Percentiles rank a stretch among this genome's conserved stretches.
phyloP scores from a whole-genome alignment of 352 stramenopile genomes.

The Elongisporangium prolatum region DNA sequence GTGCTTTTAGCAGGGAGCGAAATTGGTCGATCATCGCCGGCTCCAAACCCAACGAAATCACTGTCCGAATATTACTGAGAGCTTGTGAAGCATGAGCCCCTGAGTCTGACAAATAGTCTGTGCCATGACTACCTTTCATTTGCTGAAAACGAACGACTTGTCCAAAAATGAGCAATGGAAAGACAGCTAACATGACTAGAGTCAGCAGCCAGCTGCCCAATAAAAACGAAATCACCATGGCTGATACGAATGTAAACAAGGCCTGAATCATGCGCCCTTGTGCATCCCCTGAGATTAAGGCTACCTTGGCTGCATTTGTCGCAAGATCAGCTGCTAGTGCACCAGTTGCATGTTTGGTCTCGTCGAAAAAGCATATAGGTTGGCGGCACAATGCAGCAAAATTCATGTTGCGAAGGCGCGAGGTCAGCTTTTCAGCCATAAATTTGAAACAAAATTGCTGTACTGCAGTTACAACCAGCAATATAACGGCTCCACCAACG shows the following conservation, averaged over 20 bases:
- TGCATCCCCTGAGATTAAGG: constrained; percentile 27
- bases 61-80: constrained; percentile 31
- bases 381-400: constrained; percentile 45
- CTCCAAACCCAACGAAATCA: constrained; percentile 32
- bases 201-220: constrained; percentile 52
- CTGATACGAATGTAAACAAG: constrained; percentile 28
- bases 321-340: constrained; percentile 47
- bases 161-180: constrained; percentile 54
- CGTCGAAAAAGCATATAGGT: constrained; percentile 69
- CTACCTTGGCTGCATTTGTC: constrained; percentile 43
- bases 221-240: constrained; percentile 35
- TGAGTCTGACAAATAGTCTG: constrained; percentile 23
- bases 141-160: constrained; percentile 23
- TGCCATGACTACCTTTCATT: constrained; percentile 11
- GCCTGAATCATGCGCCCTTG: constrained; percentile 45
- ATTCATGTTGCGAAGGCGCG: constrained; percentile 36
- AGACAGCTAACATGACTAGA: constrained; percentile 48
- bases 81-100: constrained; percentile 39
- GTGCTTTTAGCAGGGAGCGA: constrained; percentile 14
- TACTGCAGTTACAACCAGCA: constrained; percentile 22
- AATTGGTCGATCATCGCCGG: constrained; percentile 10
- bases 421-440: constrained; percentile 45
- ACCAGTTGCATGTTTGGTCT: constrained; percentile 33
- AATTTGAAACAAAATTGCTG: constrained; percentile 43
- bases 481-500: constrained; percentile 20